A percentile compares a stretch with the other conserved stretches of the same genome.
phyloP scores from a whole-genome alignment of 2,329 filamentous ascomycete species.

The Calycina marina region DNA sequence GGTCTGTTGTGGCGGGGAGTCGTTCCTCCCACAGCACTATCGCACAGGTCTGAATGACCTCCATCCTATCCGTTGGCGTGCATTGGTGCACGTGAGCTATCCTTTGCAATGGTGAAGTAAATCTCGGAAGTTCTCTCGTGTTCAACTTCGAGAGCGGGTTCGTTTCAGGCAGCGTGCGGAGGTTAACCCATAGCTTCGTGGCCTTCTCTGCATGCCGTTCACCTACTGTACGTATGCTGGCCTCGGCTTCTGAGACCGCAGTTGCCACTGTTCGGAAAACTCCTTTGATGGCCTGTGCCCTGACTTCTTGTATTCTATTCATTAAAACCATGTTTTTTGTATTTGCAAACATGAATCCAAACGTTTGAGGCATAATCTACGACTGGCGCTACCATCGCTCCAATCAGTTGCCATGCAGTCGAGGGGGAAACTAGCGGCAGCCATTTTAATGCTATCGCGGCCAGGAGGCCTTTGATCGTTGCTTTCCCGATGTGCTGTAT shows the following conservation, averaged over 20 bases:
- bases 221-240: conserved; percentile 11
- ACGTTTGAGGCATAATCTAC: conserved; percentile 19
- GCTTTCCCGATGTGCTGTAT: conserved; percentile 16
- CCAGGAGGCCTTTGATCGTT: conserved; percentile 13
- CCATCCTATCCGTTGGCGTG: conserved; percentile 2
- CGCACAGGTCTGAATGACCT: conserved; percentile 3
- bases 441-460: conserved; percentile 11
- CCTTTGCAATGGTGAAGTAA: conserved; percentile 3
- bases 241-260: conserved; percentile 17
- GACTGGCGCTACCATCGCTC: conserved; percentile 12
- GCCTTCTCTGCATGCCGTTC: conserved; percentile 11
- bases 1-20: conserved; percentile 1
- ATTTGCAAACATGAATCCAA: conserved; percentile 13
- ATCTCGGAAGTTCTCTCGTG: conserved; percentile 1
- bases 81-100: conserved; percentile 2
- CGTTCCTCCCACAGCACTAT: conserved; percentile 1
- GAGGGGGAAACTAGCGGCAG: conserved; percentile 9
- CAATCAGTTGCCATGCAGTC: conserved; percentile 14
- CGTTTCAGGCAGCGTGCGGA: conserved; percentile 17
- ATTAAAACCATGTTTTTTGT: conserved; percentile 2
- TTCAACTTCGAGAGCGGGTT: conserved; percentile 1
- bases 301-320: conserved; percentile 15
- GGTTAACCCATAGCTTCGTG: conserved; percentile 3
- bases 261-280: conserved; percentile 17
- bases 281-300: conserved; percentile 16